Percentiles rank a stretch among this genome's conserved stretches.
phyloP scores from a whole-genome alignment of 2,329 filamentous ascomycete species.

The Colletotrichum musae region DNA sequence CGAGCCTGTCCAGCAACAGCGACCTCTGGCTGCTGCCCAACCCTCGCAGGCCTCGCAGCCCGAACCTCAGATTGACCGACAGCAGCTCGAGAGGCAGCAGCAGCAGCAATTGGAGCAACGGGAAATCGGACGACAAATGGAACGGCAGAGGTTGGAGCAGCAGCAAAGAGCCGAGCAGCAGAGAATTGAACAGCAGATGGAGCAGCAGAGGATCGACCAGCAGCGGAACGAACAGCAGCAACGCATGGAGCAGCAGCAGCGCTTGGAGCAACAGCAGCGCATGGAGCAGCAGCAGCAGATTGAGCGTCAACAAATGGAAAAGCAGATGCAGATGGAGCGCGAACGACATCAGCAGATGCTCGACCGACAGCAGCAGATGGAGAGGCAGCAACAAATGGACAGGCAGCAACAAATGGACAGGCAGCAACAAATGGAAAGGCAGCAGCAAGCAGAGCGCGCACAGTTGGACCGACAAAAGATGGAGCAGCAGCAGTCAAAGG shows the following conservation, averaged over 20 bases:
- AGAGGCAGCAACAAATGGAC: constrained; percentile 21
- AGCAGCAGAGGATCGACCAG: constrained; percentile 41
- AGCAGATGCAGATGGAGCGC: constrained; percentile 43
- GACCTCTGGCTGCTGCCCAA: constrained; percentile 53
- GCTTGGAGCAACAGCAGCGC: background rate
- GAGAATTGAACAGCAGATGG: constrained; percentile 37
- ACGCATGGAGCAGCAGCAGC: constrained; percentile 25
- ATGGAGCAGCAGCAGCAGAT: too few species aligned
- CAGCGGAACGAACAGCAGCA: constrained; percentile 34
- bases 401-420: constrained; percentile 44
- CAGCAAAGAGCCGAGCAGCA: constrained; percentile 43
- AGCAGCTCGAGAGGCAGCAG: constrained; percentile 46
- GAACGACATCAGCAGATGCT: constrained; percentile 25
- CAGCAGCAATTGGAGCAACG: constrained; percentile 47
- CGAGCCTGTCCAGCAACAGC: constrained; percentile 52
- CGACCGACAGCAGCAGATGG: constrained; percentile 36
- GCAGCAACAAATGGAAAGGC: constrained; percentile 28
- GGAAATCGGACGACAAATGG: constrained; percentile 42
- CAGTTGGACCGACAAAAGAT: constrained; percentile 33
- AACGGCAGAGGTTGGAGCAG: constrained; percentile 45
- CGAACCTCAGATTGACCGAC: constrained; percentile 45
- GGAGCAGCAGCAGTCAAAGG: constrained; percentile 50
- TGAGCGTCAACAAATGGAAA: constrained; percentile 21
- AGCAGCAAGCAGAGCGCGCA: constrained; percentile 40
- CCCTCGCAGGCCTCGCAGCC: constrained; percentile 51